Conservation (phyloP, 768 basidiomycete genomes). For the Rhodotorula sphaerocarpa region DNA sequence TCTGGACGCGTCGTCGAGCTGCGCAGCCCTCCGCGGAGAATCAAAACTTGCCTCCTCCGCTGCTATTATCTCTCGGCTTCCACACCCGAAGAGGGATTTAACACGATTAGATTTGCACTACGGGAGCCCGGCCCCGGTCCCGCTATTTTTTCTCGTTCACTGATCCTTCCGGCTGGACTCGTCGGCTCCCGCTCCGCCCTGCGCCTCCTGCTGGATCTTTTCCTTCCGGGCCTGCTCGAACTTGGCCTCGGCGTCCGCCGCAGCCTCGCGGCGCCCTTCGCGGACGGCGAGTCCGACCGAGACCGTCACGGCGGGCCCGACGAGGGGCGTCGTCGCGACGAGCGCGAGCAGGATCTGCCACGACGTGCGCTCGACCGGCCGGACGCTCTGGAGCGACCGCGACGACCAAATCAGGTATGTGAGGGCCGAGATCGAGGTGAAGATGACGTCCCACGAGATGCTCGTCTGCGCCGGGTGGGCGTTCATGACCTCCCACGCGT, state of each 20-base stretch:
- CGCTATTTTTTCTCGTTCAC: too few relatives aligned
- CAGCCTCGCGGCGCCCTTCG: conserved; percentile 20
- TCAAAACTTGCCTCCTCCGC: too few relatives aligned
- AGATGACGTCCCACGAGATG: conserved; percentile 37
- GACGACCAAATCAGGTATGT: conserved; percentile 12
- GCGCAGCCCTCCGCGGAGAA: too few relatives aligned
- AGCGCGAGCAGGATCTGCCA: not conserved
- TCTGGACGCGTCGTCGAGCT: too few relatives aligned
- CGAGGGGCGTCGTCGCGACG: conserved; percentile 7
- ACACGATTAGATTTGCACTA: too few relatives aligned
- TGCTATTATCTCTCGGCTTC: too few relatives aligned
- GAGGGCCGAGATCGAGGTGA: conserved; percentile 14
- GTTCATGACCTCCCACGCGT: not conserved
- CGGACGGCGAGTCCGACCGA: conserved; percentile 12
- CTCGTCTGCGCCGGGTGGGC: conserved; percentile 36
- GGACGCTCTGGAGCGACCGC: not conserved
- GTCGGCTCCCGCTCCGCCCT: too few relatives aligned
- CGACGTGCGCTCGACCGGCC: not conserved
- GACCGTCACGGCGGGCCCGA: conserved; percentile 9
- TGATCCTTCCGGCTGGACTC: not conserved
- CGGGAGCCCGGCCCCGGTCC: too few relatives aligned
- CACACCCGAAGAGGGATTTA: too few relatives aligned
- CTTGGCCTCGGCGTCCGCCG: conserved; percentile 5
- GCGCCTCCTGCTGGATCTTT: too few relatives aligned
- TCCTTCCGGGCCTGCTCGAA: not conserved